phyloP scores from a whole-genome alignment of 139 green algal genomes.

The Chlamydomonas eustigma region DNA sequence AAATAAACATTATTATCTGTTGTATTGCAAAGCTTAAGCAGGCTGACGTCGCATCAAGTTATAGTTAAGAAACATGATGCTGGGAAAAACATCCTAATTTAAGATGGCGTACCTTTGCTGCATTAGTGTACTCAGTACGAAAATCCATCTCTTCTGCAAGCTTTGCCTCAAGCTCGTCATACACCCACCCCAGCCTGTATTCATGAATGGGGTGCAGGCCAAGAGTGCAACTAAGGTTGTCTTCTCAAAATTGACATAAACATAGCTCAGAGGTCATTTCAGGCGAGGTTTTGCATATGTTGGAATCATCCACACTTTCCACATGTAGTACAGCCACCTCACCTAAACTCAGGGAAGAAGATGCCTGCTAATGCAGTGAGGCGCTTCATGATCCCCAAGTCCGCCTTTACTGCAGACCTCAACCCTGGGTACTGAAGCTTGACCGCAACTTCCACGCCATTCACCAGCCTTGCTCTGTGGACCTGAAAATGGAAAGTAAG shows the following conservation, averaged over 20 bases:
- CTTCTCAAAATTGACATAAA: too few species aligned
- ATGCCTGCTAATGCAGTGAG: constrained; percentile 28
- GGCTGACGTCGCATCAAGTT: too few species aligned
- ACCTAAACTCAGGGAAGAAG: constrained; percentile 37
- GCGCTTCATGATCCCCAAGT: constrained; percentile 60
- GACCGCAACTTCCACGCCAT: constrained; percentile 64
- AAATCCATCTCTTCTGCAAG: constrained; percentile 85
- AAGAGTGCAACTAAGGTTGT: background rate
- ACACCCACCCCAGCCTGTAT: constrained; percentile 14
- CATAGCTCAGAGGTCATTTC: too few species aligned
- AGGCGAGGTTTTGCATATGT: too few species aligned
- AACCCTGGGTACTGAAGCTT: constrained; percentile 81
- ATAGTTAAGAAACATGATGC: too few species aligned
- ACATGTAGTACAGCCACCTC: too few species aligned
- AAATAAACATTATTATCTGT: too few species aligned
- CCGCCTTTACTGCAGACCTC: constrained; percentile 45
- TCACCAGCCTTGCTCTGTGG: constrained; percentile 55
- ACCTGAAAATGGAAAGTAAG: too few species aligned
- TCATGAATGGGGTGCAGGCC: background rate
- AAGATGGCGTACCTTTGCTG: too few species aligned
- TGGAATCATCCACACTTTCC: too few species aligned
- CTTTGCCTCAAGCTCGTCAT: constrained; percentile 62
- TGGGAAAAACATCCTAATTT: too few species aligned
- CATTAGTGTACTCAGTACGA: constrained; percentile 15
- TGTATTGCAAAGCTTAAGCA: too few species aligned